Evolutionary conservation across 495 filamentous ascomycete genomes (phyloP), one percentile per base, ranked within the genome.

Genomic region (Entonaema liquescens): DNA sequence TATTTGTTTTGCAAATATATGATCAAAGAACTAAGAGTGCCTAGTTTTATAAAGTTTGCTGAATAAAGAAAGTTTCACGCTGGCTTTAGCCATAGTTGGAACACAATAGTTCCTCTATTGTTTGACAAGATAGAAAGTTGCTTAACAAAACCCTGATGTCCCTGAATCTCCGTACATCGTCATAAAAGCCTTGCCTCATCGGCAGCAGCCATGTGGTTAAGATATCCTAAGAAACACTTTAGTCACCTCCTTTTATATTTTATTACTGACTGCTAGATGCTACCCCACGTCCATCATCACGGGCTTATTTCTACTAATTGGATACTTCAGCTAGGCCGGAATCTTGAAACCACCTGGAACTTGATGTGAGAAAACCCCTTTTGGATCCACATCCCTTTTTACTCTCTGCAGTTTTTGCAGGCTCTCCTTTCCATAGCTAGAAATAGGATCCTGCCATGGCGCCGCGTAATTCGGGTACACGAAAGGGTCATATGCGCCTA

Each of bases 361-460:
- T 47, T 72, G 64, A 28, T 54, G 75, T 74, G 83, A 80, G 67
- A 86, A 87, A 11, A 85, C 72, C 2, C 74, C 76, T 2, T 76
- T 25, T 0, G 81, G 82, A 68, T 87, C 85, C 62, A 84, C 86
- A 70, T 78, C 77, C 61, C 68, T 59, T 1, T 72, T 73, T 26
- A 83, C 72, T 26, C 63, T 35, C 13, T 65, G 49, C 60, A 88
- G 62, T 17, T 62, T 74, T 59, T 70, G 55, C n/a, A 82, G 49
- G 58, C 76, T 85, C n/a, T 74, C 74, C n/a, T 61, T 66, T 0
- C 85, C 84, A 68, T 85, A 87, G 4, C 83, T 75, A 0, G 59
- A 59, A 23, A 86, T 78, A 3, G 80, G 78, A 35, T 79, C 69
- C 73, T 85, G 84, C 19, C 62, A 70, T 0, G 33, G 52, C 23